phyloP scores from a whole-genome alignment of 495 filamentous ascomycete genomes.

The Penicillium alfredii region DNA sequence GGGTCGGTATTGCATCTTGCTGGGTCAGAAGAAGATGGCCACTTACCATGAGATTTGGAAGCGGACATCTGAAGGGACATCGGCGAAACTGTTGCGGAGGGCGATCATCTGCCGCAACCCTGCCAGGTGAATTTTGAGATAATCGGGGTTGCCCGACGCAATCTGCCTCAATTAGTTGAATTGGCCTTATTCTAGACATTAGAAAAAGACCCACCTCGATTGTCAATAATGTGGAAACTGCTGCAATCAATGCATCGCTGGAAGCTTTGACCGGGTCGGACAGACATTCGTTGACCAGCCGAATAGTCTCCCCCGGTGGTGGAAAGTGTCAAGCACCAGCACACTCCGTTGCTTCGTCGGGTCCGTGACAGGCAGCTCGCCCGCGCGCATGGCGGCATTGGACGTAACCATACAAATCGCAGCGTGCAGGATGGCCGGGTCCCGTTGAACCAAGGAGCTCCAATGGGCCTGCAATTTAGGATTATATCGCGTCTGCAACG shows the following conservation, averaged over 20 bases:
- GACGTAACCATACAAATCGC: slow-evolving; percentile 41
- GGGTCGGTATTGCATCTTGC: neutral
- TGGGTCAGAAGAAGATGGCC: too few relatives aligned
- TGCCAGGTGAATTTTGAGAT: slow-evolving; percentile 43
- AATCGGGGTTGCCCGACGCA: slow-evolving; percentile 40
- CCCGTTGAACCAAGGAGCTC: slow-evolving; percentile 33
- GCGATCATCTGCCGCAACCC: slow-evolving; percentile 43
- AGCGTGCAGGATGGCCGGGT: slow-evolving; percentile 39
- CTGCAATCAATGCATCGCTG: slow-evolving; percentile 42
- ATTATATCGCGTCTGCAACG: slow-evolving; percentile 35
- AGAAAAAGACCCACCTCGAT: slow-evolving; percentile 34
- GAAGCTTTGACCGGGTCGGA: slow-evolving; percentile 39
- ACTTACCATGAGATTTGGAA: slow-evolving; percentile 44
- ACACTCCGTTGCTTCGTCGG: slow-evolving; percentile 29
- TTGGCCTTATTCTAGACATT: neutral
- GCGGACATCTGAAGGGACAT: slow-evolving; percentile 37
- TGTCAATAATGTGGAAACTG: slow-evolving; percentile 40
- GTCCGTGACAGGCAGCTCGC: slow-evolving; percentile 36
- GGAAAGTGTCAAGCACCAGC: slow-evolving; percentile 39
- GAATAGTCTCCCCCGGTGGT: slow-evolving; percentile 43
- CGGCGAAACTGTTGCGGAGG: slow-evolving; percentile 38
- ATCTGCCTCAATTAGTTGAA: slow-evolving; percentile 28
- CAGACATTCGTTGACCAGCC: slow-evolving; percentile 39
- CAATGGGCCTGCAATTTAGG: slow-evolving; percentile 38
- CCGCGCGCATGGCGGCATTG: slow-evolving; percentile 34